These are phyloP conservation scores for Saccharomycopsis fermentans DNA, from an alignment of 805 yeast genomes.

Conservation along the genomic window DNA sequence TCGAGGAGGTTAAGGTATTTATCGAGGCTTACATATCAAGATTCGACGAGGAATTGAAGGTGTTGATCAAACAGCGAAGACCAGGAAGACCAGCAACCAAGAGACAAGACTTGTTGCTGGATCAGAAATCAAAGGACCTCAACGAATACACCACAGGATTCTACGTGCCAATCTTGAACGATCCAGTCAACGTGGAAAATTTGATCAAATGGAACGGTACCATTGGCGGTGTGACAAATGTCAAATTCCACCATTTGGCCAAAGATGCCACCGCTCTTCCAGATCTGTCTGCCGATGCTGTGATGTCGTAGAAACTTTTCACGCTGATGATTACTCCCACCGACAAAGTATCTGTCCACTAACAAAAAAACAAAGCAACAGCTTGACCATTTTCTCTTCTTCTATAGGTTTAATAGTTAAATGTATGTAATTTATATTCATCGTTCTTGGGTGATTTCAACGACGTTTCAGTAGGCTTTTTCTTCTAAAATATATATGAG, in stretches of 20 bases:
- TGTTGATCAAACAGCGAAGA: conserved; percentile 52
- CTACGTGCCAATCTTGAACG: conserved; percentile 61
- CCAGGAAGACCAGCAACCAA: conserved; percentile 80
- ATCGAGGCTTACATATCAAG: conserved; percentile 54
- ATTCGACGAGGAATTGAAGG: conserved; percentile 66
- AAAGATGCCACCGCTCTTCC: conserved; percentile 22
- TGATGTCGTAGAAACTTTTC: background rate
- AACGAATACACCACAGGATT: conserved; percentile 61
- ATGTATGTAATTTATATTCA: no score
- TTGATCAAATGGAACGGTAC: conserved; percentile 76
- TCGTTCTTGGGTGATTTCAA: no score
- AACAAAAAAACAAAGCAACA: no score
- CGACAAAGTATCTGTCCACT: no score
- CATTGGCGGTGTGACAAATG: conserved; percentile 60
- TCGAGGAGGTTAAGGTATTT: conserved; percentile 51
- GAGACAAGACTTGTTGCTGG: conserved; percentile 58
- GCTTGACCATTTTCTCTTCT: no score
- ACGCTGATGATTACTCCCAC: no score
- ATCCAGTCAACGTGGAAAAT: conserved; percentile 44
- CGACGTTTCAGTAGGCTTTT: no score
- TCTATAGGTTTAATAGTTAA: no score
- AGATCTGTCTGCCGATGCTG: background rate
- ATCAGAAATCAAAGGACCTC: conserved; percentile 48
- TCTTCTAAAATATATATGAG: no score
- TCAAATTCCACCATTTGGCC: conserved; percentile 34